Evolutionary conservation across 1,284 basidiomycete species (phyloP), one percentile per base, ranked within the genome.

Genomic region (Malassezia globosa): DNA sequence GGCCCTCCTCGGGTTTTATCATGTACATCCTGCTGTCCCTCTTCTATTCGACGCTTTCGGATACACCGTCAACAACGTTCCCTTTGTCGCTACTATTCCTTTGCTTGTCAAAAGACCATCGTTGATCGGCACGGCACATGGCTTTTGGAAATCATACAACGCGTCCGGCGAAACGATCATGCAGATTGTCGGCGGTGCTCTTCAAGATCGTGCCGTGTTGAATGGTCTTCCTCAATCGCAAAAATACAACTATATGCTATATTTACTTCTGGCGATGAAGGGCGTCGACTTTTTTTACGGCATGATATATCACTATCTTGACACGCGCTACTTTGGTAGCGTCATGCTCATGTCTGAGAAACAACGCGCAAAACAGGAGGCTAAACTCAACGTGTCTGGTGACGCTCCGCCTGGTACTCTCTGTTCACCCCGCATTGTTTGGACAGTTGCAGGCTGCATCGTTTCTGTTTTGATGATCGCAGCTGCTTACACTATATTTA

Each of bases 171-270:
- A 59, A 0, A 64, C 69, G 11, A 69, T 74, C 26, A 60, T 75
- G 43, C 73, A 75, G 34, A 72, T 75, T 6, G 63, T 72, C 0
- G 59, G 69, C 0, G 75, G 74, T 11, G 66, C 72, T 8, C 72
- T 75, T 34, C 75, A 76, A 60, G 73, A 76, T 54, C 56, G 55
- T 1, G 64, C 73, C 50, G 61, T 75, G 44, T 56, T 75, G 42
- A 73, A 76, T 58, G 75, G 67, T n/a, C 58, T 75, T 58, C 75
- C 75, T 52, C 54, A 13, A 16, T 16, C 11, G 11, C 11, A 31
- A 31, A 31, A 31, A 16, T 31, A 31, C 29, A 16, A 31, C 29
- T 31, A 31, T 16, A 31, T 31, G 29, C 29, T 31, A 16, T 31
- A 31, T 16, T 16, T 31, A 16, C 11, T 31, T 11, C 29, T 31